Evolutionary conservation across 257 asterid genomes (phyloP), one percentile per base, ranked within the genome.

Genomic region (Solanum piurae): DNA sequence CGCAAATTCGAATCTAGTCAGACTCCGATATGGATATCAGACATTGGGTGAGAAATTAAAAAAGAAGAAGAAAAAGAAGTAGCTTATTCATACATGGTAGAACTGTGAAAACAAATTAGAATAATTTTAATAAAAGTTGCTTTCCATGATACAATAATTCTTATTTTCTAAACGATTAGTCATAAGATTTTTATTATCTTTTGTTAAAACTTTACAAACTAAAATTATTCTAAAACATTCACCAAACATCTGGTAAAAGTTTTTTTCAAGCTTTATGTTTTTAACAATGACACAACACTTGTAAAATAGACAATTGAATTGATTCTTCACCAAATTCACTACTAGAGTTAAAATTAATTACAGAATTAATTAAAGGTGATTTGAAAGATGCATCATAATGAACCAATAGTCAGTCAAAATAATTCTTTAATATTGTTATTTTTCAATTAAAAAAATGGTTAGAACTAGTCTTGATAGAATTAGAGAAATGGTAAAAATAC

Each of bases 221-320:
- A 12, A 38, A 75, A 37, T 23, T 75, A 75, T 75, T 38, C 27
- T 23, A 16, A 37, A 77, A 77, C n/a, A 37, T 40, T 40, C 13
- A 77, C 84, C 62, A 40, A 77, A 27, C n/a, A 44, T 21, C 27
- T 79, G 38, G 38, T 42, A 16, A 79, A 74, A 44, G 85, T 44
- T 38, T 11, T 44, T 44, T 79, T 79, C 38, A 40, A 40, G n/a
- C 64, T 25, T 13, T 25, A 14, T 6, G 13, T 44, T 25, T 33
- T 40, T 44, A 79, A 40, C 38, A 79, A 8, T 79, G 84, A 79
- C 64, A 79, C 34, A 76, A 76, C 83, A 76, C 23, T 76, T 12
- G 13, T 12, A 75, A 75, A 37, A 34, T 23, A 6, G 52, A 3
- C 9, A 14, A 9, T 74, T 74, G 8, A 74, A 74, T 74, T 74